Evolutionary conservation across 768 basidiomycete species (phyloP).

Genomic region (Mycena galopus): DNA sequence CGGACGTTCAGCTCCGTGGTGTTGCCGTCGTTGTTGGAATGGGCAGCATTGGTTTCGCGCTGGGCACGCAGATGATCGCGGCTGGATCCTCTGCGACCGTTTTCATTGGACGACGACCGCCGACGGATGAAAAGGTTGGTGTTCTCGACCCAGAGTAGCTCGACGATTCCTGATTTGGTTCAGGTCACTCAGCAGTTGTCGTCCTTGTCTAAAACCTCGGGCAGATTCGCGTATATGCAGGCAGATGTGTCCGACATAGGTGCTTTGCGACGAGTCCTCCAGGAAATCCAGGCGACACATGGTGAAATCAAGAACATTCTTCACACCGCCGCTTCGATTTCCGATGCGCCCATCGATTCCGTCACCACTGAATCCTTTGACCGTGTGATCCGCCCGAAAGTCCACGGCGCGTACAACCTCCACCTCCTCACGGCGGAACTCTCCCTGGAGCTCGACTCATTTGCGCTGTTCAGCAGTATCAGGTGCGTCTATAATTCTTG

Average conservation of each 20-base stretch:
- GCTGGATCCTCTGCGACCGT: no score
- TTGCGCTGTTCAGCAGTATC: conserved; percentile 48
- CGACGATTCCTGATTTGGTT: not conserved
- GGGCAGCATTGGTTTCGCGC: conserved; percentile 45
- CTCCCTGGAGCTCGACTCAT: conserved; percentile 44
- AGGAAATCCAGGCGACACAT: conserved; percentile 35
- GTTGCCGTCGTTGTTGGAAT: conserved; percentile 49
- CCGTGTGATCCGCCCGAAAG: conserved; percentile 44
- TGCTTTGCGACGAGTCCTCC: conserved; percentile 38
- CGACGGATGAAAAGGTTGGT: conserved; percentile 39
- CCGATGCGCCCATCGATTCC: conserved; percentile 42
- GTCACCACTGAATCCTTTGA: conserved; percentile 41
- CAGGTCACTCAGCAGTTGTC: conserved; percentile 43
- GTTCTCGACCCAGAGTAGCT: not conserved
- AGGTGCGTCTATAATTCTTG: not conserved
- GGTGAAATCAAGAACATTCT: conserved; percentile 46
- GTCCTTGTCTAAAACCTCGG: conserved; percentile 12
- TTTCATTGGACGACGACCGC: conserved; percentile 38
- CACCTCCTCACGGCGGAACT: conserved; percentile 45
- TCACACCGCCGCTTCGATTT: conserved; percentile 45
- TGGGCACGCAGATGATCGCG: no score
- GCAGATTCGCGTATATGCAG: conserved; percentile 41
- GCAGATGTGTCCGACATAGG: conserved; percentile 43
- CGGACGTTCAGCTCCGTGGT: conserved; percentile 35
- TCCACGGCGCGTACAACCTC: conserved; percentile 49